These are phyloP conservation scores for Arctium lappa DNA, from an alignment of 129 eudicot genomes.

Conservation along the genomic window DNA sequence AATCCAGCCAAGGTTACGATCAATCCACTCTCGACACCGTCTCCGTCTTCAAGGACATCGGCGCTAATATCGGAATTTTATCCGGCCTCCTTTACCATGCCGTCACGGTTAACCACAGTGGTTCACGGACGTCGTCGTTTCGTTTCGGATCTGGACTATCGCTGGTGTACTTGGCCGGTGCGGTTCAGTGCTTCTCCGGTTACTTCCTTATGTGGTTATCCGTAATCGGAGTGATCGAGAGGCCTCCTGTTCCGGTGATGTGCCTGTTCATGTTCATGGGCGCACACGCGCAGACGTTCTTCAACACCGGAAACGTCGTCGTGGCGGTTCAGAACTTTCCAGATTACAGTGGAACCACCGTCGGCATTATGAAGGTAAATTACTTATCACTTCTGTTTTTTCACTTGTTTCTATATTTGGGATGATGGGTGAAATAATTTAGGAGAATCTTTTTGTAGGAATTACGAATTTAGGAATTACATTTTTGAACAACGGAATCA, in stretches of 20 bases:
- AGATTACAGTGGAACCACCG: slow-evolving; percentile 63
- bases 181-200: slow-evolving; percentile 66
- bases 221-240: slow-evolving; percentile 45
- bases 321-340: slow-evolving; percentile 76
- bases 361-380: slow-evolving; percentile 91
- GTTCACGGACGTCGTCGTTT: background rate
- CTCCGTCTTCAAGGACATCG: slow-evolving; percentile 96
- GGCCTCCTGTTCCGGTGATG: slow-evolving; percentile 54
- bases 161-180: slow-evolving; percentile 70
- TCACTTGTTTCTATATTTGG: too few relatives aligned
- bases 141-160: slow-evolving; percentile 41
- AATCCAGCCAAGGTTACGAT: slow-evolving; percentile 65
- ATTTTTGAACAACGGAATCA: too few relatives aligned
- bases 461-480: background rate
- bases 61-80: slow-evolving; percentile 78
- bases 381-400: background rate
- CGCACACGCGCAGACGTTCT: slow-evolving; percentile 89
- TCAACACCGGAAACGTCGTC: slow-evolving; percentile 77
- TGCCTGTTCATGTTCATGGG: slow-evolving; percentile 79
- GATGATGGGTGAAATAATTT: background rate
- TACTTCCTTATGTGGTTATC: slow-evolving; percentile 79
- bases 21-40: slow-evolving; percentile 87
- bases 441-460: background rate
- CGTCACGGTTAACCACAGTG: slow-evolving; percentile 13
- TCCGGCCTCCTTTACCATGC: slow-evolving; percentile 80